phyloP scores from a whole-genome alignment of 202 grass and related monocot genomes.

The Panicum hallii region DNA sequence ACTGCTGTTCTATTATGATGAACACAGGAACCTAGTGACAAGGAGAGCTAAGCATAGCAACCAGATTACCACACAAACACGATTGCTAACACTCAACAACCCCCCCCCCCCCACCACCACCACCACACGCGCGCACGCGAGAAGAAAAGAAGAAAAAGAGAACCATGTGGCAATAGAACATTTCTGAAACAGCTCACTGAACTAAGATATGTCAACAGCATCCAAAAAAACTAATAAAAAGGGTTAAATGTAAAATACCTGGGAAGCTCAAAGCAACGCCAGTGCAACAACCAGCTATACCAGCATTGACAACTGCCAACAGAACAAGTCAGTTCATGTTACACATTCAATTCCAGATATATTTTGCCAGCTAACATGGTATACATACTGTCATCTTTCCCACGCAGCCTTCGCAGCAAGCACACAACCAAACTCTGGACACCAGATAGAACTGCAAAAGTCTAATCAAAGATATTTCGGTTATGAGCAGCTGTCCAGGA shows the following conservation, averaged over 20 bases:
- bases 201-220: neutral
- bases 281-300: constrained; percentile 91
- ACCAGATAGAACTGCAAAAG: constrained; percentile 92
- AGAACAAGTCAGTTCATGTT: constrained; percentile 39
- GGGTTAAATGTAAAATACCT: constrained; percentile 57
- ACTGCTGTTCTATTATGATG: neutral
- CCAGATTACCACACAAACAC: neutral
- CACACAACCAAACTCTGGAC: constrained; percentile 92
- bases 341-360: constrained; percentile 7
- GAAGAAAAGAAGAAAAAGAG: neutral
- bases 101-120: too few relatives aligned
- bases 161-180: neutral
- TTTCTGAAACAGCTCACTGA: neutral
- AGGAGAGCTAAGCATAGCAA: neutral
- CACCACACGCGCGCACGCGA: too few relatives aligned
- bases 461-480: constrained; percentile 54
- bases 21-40: neutral
- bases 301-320: constrained; percentile 81
- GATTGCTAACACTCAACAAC: neutral
- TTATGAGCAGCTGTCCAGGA: constrained; percentile 15
- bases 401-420: constrained; percentile 76
- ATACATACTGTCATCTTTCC: constrained; percentile 91
- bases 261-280: constrained; percentile 93
- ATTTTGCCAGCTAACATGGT: neutral
- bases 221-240: neutral